Base-by-base conservation (phyloP, 208 protist genomes). In the Vickermania ingenoplastis region DNA sequence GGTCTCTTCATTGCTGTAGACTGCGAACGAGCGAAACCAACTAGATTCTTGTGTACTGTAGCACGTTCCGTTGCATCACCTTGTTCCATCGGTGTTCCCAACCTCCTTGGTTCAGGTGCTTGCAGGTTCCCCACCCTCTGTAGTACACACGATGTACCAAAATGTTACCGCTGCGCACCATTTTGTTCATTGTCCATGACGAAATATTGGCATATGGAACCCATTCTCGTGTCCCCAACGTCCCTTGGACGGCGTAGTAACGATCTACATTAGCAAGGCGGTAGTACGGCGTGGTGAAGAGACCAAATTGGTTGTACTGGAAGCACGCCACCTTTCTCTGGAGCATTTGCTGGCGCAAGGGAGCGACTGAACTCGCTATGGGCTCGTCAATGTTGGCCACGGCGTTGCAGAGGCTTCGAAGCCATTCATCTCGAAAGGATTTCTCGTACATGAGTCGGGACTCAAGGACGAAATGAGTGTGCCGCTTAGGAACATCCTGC, bases 51-150 rank as follows among this genome's bases (percentile, higher is more conserved):
- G 71, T 91, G 75, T 95, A 95, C 67, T 95, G 89, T 48, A 92
- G 70, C 24, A 74, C 74, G 59, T 95, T 92, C 21, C 89, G 75
- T 61, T 95, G 77, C 79, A 92, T 81, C 11, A 91, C 77, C 69
- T 93, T 95, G 67, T 95, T 95, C 89, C 89, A 95, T 2, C 89
- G 73, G 65, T 92, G 82, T 65, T 91, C 83, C 85, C 86, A 95
- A 2, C 89, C 89, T 29, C 89, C 89, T 57, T 77, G 64, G 24
- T 90, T 92, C 28, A 95, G 71, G 23, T 86, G 59, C 25, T 67
- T 70, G 62, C 92, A 85, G 4, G 83, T 92, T 49, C 89, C 89
- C 72, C 73, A 92, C 7, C 89, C 89, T 23, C 56, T 80, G 71
- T 92, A 91, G 53, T 95, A 82, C 17, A 92, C 85, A 31, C 89